A percentile compares a stretch with the other conserved stretches of the same genome.
Conservation (phyloP, 2,329 filamentous ascomycete genomes). For the Hymenoscyphus infarciens region DNA sequence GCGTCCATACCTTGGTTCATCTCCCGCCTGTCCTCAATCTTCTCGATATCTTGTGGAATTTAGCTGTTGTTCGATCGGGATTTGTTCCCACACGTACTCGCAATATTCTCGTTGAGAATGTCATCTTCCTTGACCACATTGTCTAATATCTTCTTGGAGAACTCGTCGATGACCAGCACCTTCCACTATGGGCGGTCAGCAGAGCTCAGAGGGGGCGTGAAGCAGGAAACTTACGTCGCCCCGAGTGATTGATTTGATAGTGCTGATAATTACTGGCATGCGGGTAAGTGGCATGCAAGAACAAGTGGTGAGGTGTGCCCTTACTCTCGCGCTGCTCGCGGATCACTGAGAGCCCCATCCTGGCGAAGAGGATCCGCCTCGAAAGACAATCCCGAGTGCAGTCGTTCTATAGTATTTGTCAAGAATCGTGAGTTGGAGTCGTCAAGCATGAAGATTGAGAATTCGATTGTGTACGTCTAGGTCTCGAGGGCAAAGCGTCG, state of each 20-base stretch:
- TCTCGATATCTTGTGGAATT: slow-evolving; percentile 72
- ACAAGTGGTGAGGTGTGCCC: slow-evolving; percentile 28
- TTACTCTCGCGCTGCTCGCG: slow-evolving; percentile 77
- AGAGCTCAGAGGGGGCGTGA: slow-evolving; percentile 1
- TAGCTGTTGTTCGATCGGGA: slow-evolving; percentile 9
- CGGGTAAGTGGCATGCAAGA: slow-evolving; percentile 20
- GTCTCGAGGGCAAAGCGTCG: not conserved
- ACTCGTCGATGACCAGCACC: slow-evolving; percentile 84
- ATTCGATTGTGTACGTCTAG: not conserved
- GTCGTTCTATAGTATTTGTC: not conserved
- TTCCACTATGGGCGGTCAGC: slow-evolving; percentile 69
- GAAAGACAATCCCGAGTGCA: not conserved
- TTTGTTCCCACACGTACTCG: slow-evolving; percentile 55
- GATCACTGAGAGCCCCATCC: slow-evolving; percentile 81
- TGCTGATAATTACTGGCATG: slow-evolving; percentile 62
- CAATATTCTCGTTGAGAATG: slow-evolving; percentile 93
- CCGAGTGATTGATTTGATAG: slow-evolving; percentile 73
- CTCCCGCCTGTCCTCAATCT: slow-evolving; percentile 81
- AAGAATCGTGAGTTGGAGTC: not conserved
- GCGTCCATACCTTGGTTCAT: slow-evolving; percentile 89
- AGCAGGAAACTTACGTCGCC: slow-evolving; percentile 62
- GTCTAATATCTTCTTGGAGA: slow-evolving; percentile 79
- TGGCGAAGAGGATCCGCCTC: slow-evolving; percentile 35
- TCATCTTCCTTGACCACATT: slow-evolving; percentile 94
- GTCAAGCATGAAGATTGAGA: not conserved